phyloP scores from a whole-genome alignment of 495 filamentous ascomycete species.

The Recurvomyces mirabilis region DNA sequence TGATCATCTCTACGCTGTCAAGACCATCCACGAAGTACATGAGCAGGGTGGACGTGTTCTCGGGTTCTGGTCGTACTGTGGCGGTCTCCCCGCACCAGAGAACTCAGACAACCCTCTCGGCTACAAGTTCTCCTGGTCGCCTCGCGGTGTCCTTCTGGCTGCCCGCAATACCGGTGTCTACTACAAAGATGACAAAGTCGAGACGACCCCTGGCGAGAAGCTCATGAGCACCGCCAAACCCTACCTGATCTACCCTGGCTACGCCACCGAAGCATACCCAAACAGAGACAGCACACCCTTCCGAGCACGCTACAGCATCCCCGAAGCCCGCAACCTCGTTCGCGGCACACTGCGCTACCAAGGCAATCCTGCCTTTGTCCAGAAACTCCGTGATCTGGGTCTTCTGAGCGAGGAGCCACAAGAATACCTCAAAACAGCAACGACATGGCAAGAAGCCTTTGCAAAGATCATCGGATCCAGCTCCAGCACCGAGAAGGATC shows the following conservation, averaged over 20 bases:
- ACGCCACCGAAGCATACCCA: constrained; percentile 83
- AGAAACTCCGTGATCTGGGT: constrained; percentile 71
- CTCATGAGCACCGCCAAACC: constrained; percentile 82
- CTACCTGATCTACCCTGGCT: constrained; percentile 81
- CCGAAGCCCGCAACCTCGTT: constrained; percentile 65
- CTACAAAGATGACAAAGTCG: constrained; percentile 66
- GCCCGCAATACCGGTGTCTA: constrained; percentile 75
- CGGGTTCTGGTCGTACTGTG: constrained; percentile 77
- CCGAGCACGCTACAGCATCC: constrained; percentile 81
- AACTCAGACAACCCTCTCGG: constrained; percentile 81
- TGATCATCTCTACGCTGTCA: constrained; percentile 79
- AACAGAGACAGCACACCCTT: constrained; percentile 84
- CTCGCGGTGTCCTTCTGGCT: constrained; percentile 78
- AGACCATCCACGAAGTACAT: constrained; percentile 79
- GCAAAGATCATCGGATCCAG: constrained; percentile 57
- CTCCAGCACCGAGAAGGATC: constrained; percentile 50
- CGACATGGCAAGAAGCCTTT: constrained; percentile 70
- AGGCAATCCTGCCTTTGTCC: constrained; percentile 82
- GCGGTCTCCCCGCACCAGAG: constrained; percentile 76
- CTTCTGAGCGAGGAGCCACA: constrained; percentile 62
- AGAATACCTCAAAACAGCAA: constrained; percentile 43
- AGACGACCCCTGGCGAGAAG: constrained; percentile 35
- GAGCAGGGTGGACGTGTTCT: constrained; percentile 74
- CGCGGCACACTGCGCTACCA: constrained; percentile 71
- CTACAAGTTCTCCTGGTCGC: constrained; percentile 75